Conservation (phyloP, 2,329 filamentous ascomycete species). For the Aspergillus japonicus region DNA sequence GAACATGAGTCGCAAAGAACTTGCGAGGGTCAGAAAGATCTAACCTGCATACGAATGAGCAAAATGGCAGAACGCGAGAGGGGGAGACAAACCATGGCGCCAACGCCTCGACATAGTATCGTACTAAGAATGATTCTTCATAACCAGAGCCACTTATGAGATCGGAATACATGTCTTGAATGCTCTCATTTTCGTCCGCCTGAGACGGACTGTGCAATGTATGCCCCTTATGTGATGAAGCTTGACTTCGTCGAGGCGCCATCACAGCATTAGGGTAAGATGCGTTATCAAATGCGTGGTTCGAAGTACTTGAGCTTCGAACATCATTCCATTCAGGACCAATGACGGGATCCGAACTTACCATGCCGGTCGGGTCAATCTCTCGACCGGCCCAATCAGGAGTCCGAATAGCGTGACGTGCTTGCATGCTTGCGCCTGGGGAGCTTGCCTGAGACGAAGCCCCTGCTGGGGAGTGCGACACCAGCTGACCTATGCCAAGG, state of each 20-base stretch:
- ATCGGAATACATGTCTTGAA: slow-evolving; percentile 38
- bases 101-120: slow-evolving; percentile 38
- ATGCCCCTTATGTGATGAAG: slow-evolving; percentile 4
- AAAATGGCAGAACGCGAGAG: neutral
- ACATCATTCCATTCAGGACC: neutral
- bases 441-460: neutral
- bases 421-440: neutral
- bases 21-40: slow-evolving; percentile 42
- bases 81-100: slow-evolving; percentile 33
- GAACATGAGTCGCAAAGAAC: slow-evolving; percentile 40
- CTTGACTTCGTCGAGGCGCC: neutral
- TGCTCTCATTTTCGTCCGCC: slow-evolving; percentile 29
- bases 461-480: neutral
- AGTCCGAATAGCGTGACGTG: neutral
- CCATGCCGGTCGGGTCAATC: neutral
- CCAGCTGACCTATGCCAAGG: neutral
- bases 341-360: neutral
- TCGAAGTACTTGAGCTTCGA: slow-evolving; percentile 4
- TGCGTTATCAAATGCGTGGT: neutral
- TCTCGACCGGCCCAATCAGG: neutral
- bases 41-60: slow-evolving; percentile 28
- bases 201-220: slow-evolving; percentile 20
- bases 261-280: neutral
- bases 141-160: slow-evolving; percentile 39
- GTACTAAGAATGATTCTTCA: slow-evolving; percentile 39